Conservation (phyloP, 768 basidiomycete species). For the Clitopilus passeckerianus region DNA sequence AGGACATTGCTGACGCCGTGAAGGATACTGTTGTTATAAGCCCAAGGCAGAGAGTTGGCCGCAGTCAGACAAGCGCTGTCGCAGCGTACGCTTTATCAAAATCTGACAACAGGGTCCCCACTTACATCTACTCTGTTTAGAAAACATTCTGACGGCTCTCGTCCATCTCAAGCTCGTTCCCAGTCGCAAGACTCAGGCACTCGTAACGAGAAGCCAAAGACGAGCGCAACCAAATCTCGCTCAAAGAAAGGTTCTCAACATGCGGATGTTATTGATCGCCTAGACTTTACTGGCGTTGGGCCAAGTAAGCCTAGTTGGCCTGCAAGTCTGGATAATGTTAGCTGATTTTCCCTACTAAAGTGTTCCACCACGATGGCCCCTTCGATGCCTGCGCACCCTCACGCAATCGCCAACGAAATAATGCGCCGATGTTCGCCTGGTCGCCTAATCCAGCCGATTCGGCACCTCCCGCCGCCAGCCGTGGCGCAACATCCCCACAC, state of each 20-base stretch:
- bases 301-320: slow-evolving; percentile 53
- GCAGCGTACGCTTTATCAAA: slow-evolving; percentile 33
- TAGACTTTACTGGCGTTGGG: slow-evolving; percentile 82
- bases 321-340: slow-evolving; percentile 11
- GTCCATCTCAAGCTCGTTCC: slow-evolving; percentile 33
- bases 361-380: slow-evolving; percentile 91
- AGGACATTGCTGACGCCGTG: slow-evolving; percentile 58
- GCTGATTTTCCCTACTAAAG: slow-evolving; percentile 29
- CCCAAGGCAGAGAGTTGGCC: slow-evolving; percentile 44
- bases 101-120: slow-evolving; percentile 8
- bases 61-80: slow-evolving; percentile 44
- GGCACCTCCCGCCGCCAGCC: slow-evolving; percentile 26
- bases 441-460: slow-evolving; percentile 33
- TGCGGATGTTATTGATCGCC: slow-evolving; percentile 86
- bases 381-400: slow-evolving; percentile 92
- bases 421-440: slow-evolving; percentile 86
- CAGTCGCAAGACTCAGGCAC: slow-evolving; percentile 41
- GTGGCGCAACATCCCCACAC: slow-evolving; percentile 50
- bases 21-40: slow-evolving; percentile 63
- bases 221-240: slow-evolving; percentile 36
- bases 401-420: slow-evolving; percentile 73
- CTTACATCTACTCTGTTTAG: slow-evolving; percentile 9
- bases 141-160: slow-evolving; percentile 19
- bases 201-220: slow-evolving; percentile 30
- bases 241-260: slow-evolving; percentile 73